Conservation (phyloP, 1,284 basidiomycete species). For the Irpex sp. region DNA sequence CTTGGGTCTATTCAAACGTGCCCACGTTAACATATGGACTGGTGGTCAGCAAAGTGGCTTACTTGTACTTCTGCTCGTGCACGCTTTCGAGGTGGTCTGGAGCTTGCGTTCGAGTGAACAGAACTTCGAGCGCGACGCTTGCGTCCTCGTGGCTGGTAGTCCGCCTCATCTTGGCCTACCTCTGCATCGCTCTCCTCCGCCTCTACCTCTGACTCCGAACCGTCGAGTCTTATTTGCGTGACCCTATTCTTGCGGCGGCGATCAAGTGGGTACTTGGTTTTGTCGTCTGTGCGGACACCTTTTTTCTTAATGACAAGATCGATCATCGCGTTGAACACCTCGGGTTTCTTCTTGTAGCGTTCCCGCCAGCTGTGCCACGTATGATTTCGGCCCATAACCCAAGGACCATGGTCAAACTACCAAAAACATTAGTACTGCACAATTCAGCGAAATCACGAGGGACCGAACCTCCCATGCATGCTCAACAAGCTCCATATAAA, state of each 20-base stretch:
- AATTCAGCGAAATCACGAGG: neutral
- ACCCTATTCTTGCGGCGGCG: neutral
- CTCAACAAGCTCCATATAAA: neutral
- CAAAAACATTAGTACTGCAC: neutral
- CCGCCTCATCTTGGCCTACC: neutral
- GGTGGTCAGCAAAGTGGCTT: too few relatives aligned
- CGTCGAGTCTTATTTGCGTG: neutral
- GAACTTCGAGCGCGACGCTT: neutral
- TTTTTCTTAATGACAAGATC: neutral
- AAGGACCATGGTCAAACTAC: neutral
- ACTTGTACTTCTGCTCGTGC: neutral
- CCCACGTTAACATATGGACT: too few relatives aligned
- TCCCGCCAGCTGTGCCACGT: neutral
- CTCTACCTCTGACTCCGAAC: neutral
- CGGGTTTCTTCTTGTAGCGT: neutral
- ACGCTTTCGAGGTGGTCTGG: neutral
- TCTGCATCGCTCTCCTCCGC: neutral
- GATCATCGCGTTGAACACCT: neutral
- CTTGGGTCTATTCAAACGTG: too few relatives aligned
- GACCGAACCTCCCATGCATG: neutral
- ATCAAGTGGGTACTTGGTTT: neutral
- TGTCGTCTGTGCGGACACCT: neutral
- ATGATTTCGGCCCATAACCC: neutral
- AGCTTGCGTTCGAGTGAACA: neutral
- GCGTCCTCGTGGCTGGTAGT: neutral